Base-by-base conservation (phyloP, 805 yeast genomes). In the Priceomyces fermenticarens region DNA sequence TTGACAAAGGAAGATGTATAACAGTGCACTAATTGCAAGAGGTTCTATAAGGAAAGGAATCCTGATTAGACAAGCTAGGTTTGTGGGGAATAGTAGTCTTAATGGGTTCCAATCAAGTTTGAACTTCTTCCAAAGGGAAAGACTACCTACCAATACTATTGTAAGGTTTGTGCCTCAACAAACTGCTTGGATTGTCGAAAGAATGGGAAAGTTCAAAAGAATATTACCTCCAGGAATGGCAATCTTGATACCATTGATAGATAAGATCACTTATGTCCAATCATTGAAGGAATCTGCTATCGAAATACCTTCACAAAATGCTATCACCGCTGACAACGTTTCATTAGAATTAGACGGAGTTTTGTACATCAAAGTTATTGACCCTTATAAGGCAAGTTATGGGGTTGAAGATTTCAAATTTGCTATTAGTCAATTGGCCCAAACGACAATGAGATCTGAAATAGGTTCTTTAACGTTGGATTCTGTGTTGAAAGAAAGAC, bases 341-440 rank as follows among this genome's bases (percentile, higher is more conserved):
- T 82, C 89, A 3, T 71, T 87, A 48, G 93, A 86, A 51, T 74
- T 87, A 73, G 95, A 87, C 53, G 95, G 96, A 45, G 85, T 87
- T 11, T 71, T 88, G 44, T 88, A 85, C 54, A 78, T 86, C 52
- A 80, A 80, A 50, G 90, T 87, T 3, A 73, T 76, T 35, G 95
- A 88, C 55, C 86, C 95, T 4, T 87, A 83, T 60, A 85, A 83
- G 66, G 95, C 95, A 3, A 78, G 87, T 33, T 87, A 87, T 53
- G 95, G 95, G 10, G 95, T 87, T 13, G 95, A 88, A 56, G 90
- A 87, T 54, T 88, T 89, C 36, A 87, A 83, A 55, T 88, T 84
- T 58, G 95, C 95, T 30, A 80, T 88, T 40, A 72, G 85, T 31
- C 95, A 88, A 62, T 73, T 88, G 49, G 95, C 95, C 0, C 95